Evolutionary conservation across 2,329 filamentous ascomycete genomes (phyloP).

Genomic region (Ophiocordyceps unilateralis): DNA sequence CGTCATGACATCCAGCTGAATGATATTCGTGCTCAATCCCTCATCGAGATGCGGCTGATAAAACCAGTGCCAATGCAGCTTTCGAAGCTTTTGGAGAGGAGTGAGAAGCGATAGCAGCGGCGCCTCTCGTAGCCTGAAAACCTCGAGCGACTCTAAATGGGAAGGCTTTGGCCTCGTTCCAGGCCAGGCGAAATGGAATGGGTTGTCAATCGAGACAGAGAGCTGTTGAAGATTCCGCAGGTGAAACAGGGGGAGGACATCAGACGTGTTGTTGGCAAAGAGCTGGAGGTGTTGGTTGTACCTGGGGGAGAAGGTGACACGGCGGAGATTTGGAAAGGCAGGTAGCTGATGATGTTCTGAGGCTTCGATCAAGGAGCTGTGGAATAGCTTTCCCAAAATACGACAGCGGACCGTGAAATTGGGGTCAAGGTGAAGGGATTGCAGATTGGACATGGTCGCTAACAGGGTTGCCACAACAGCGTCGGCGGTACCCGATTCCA

Average conservation of each 20-base stretch:
- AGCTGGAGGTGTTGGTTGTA: neutral
- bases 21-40: neutral
- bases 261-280: neutral
- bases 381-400: neutral
- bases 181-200: neutral
- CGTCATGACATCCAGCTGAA: neutral
- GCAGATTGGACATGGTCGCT: neutral
- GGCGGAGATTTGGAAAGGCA: neutral
- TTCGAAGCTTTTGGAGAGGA: neutral
- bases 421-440: neutral
- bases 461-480: neutral
- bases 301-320: neutral
- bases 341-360: neutral
- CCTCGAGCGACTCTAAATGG: neutral
- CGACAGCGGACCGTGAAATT: neutral
- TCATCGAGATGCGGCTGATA: neutral
- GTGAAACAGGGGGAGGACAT: neutral
- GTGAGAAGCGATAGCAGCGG: neutral
- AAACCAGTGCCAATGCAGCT: neutral
- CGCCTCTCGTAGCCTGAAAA: neutral
- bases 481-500: neutral
- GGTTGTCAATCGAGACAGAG: neutral
- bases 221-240: neutral
- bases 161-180: neutral
- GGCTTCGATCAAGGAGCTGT: neutral